Conservation (phyloP, 768 basidiomycete species). For the Kwoniella heveanensis region DNA sequence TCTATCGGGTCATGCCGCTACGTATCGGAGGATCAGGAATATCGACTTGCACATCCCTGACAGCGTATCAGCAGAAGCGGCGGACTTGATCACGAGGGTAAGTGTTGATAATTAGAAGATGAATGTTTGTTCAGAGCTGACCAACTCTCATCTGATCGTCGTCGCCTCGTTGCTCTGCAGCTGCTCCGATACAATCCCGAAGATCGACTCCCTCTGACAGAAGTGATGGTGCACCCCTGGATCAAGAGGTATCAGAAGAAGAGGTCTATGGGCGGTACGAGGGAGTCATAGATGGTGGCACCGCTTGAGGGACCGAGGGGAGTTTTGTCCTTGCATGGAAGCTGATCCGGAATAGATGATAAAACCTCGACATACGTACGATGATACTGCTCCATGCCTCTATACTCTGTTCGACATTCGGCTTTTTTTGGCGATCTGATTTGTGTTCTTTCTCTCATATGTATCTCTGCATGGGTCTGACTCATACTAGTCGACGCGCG, state of each 20-base stretch:
- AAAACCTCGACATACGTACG: no score
- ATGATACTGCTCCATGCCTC: no score
- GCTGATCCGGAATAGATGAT: no score
- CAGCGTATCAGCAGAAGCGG: constrained; percentile 66
- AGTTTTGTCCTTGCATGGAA: no score
- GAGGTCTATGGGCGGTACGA: constrained; percentile 20
- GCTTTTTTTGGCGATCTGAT: no score
- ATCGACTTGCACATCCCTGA: constrained; percentile 67
- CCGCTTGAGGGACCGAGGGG: no score
- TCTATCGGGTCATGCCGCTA: constrained; percentile 62
- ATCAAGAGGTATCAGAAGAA: constrained; percentile 60
- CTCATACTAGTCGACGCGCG: no score
- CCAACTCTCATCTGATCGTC: no score
- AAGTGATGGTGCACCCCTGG: constrained; percentile 85
- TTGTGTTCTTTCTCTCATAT: no score
- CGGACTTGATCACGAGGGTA: constrained; percentile 68
- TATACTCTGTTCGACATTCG: no score
- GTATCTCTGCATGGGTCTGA: no score
- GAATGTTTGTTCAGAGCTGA: not conserved
- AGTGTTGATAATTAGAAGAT: not conserved
- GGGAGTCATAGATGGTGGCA: constrained; percentile 10
- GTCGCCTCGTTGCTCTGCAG: constrained; percentile 62
- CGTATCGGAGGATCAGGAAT: constrained; percentile 78
- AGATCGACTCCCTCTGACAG: constrained; percentile 70
- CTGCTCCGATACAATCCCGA: constrained; percentile 76